phyloP scores from a whole-genome alignment of 495 filamentous ascomycete genomes.

The Podospora pseudocomata region DNA sequence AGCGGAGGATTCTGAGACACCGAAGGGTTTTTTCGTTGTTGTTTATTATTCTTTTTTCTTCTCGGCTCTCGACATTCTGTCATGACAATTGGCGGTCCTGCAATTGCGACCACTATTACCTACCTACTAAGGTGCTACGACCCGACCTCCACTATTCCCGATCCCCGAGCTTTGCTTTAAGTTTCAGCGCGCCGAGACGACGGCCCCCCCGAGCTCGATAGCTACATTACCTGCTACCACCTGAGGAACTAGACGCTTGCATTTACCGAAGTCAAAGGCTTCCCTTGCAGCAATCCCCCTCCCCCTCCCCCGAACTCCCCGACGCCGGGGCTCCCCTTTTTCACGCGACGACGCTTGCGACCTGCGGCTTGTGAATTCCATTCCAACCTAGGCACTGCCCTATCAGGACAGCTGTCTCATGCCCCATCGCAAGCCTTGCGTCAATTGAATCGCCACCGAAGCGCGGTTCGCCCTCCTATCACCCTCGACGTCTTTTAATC shows the following conservation, averaged over 20 bases:
- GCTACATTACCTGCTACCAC: no score
- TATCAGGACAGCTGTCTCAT: slow-evolving; percentile 19
- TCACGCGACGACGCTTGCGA: not conserved
- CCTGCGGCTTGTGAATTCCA: slow-evolving; percentile 5
- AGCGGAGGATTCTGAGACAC: not conserved
- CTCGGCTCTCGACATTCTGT: not conserved
- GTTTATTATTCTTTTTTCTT: not conserved
- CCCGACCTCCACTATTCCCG: not conserved
- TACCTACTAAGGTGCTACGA: not conserved
- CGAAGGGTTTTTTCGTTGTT: not conserved
- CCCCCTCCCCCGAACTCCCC: not conserved
- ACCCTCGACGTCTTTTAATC: slow-evolving; percentile 7
- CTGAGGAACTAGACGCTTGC: no score
- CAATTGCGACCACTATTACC: not conserved
- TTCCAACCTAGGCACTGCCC: slow-evolving; percentile 13
- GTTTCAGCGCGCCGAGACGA: slow-evolving; percentile 1
- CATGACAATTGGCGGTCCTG: not conserved
- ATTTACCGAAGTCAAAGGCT: not conserved
- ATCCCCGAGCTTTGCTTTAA: not conserved
- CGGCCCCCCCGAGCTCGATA: not conserved
- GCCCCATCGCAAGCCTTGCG: slow-evolving; percentile 16
- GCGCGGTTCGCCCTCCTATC: slow-evolving; percentile 13
- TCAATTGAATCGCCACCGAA: slow-evolving; percentile 31
- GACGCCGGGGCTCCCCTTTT: not conserved
- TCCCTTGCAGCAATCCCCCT: not conserved